Conservation (phyloP, 2,329 filamentous ascomycete genomes). For the Diplodia intermedia region DNA sequence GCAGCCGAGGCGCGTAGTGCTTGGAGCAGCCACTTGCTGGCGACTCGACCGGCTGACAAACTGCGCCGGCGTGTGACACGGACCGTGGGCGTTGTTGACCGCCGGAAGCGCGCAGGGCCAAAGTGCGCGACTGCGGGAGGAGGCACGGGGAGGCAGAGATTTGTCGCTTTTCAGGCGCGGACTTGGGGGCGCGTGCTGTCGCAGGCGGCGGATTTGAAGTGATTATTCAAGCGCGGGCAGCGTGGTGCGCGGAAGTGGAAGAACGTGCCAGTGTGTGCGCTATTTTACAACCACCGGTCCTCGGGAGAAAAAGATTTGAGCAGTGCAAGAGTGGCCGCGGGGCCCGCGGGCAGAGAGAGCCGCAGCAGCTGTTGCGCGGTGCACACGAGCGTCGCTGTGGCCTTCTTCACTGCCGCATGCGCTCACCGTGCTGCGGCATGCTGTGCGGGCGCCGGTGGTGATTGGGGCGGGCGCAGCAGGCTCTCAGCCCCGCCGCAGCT, state of each 20-base stretch:
- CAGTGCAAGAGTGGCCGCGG: constrained; percentile 15
- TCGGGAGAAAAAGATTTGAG: constrained; percentile 2
- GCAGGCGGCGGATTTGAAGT: constrained; percentile 5
- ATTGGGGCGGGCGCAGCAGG: constrained; percentile 20
- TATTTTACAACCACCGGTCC: constrained; percentile 15
- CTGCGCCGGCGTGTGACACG: constrained; percentile 22
- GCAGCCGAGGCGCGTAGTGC: constrained; percentile 31
- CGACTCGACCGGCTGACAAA: constrained; percentile 20
- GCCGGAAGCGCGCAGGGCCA: not conserved
- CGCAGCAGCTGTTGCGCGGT: not conserved
- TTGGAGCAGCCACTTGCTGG: constrained; percentile 26
- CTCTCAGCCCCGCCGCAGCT: constrained; percentile 18
- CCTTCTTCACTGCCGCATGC: constrained; percentile 11
- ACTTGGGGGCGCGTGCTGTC: constrained; percentile 8
- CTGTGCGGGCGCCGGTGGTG: not conserved
- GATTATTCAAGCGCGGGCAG: constrained; percentile 13
- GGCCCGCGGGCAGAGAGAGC: not conserved
- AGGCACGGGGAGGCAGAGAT: constrained; percentile 2
- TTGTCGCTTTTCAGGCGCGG: not conserved
- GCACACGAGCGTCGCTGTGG: not conserved
- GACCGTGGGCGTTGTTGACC: constrained; percentile 10
- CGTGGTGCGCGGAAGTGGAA: constrained; percentile 17
- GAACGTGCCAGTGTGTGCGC: constrained; percentile 19
- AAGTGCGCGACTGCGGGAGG: not conserved
- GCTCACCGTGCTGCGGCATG: constrained; percentile 2